Conservation (phyloP, 306 rosid species). For the Lathyrus sativus region DNA sequence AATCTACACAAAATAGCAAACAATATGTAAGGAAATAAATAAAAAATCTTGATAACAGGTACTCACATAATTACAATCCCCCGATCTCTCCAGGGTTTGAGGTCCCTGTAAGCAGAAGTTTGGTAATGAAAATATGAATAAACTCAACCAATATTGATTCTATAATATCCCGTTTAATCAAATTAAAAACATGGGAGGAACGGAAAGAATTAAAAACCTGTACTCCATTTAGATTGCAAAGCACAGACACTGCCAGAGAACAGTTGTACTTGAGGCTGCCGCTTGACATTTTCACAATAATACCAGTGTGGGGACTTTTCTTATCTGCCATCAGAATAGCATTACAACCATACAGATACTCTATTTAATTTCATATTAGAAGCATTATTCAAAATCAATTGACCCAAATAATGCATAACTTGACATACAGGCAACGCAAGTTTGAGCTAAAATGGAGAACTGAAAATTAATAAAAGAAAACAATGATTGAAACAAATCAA, state of each 20-base stretch:
- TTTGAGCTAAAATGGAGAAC: constrained; percentile 26
- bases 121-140: constrained; percentile 29
- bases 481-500: constrained; percentile 23
- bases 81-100: constrained; percentile 52
- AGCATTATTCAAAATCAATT: constrained; percentile 28
- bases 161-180: constrained; percentile 28
- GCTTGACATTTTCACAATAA: constrained; percentile 75
- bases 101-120: constrained; percentile 68
- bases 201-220: constrained; percentile 49
- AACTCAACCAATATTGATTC: constrained; percentile 27
- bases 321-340: constrained; percentile 59
- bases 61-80: constrained; percentile 83
- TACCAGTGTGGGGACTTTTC: constrained; percentile 73
- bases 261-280: constrained; percentile 57
- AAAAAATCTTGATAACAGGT: constrained; percentile 27
- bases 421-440: constrained; percentile 13
- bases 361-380: constrained; percentile 23
- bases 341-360: constrained; percentile 33
- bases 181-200: not conserved
- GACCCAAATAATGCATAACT: constrained; percentile 26
- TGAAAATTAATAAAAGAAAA: constrained; percentile 26
- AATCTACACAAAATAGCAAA: constrained; percentile 21
- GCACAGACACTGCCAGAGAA: constrained; percentile 83
- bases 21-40: constrained; percentile 26
- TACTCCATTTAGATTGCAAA: constrained; percentile 64